These are phyloP conservation scores for Hymenoscyphus albidus DNA, from an alignment of 2,329 filamentous ascomycete genomes.

Conservation along the genomic window DNA sequence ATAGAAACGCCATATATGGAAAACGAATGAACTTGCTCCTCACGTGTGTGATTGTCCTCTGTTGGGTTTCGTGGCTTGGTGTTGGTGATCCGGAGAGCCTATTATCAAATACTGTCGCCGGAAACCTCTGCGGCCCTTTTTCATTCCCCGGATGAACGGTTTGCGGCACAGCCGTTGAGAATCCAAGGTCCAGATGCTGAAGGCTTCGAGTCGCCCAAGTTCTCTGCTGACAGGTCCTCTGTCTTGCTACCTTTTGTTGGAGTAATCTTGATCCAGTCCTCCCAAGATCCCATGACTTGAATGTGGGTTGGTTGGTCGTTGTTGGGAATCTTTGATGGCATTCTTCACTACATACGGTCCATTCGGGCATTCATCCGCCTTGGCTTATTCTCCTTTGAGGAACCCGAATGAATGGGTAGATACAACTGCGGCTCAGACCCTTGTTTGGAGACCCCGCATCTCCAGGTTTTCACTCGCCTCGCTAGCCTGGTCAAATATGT, in stretches of 20 bases:
- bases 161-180: neutral
- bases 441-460: conserved; percentile 6
- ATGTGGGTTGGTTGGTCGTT: neutral
- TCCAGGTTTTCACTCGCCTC: conserved; percentile 3
- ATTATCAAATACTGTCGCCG: neutral
- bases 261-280: neutral
- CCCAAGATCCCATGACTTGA: neutral
- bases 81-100: neutral
- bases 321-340: neutral
- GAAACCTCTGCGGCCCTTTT: neutral
- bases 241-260: neutral
- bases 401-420: neutral
- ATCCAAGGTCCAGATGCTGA: neutral
- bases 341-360: neutral
- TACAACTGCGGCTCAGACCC: neutral
- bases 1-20: neutral
- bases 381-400: conserved; percentile 3
- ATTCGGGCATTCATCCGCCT: conserved; percentile 8
- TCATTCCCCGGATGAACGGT: neutral
- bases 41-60: neutral
- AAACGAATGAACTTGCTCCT: neutral
- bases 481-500: neutral
- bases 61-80: neutral
- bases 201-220: neutral
- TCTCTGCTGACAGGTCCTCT: neutral